A percentile compares a stretch with the other conserved stretches of the same genome.
Conservation (phyloP, 2,329 filamentous ascomycete species). For the Diaporthe aspalathi region DNA sequence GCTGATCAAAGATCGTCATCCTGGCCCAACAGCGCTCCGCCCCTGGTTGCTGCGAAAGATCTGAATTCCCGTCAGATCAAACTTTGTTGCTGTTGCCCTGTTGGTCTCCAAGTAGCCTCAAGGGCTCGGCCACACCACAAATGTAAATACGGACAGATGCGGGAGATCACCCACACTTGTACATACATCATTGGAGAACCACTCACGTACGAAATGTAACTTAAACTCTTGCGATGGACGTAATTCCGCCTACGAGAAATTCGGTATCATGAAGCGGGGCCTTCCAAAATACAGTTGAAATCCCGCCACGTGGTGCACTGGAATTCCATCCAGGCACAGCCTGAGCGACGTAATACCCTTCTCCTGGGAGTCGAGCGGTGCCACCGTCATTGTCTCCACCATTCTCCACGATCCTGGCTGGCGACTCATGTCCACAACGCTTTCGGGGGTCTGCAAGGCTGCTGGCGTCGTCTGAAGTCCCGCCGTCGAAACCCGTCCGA, state of each 20-base stretch:
- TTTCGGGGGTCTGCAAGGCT: conserved; percentile 13
- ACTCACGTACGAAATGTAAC: too few species aligned
- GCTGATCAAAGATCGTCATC: conserved; percentile 25
- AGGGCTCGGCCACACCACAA: neutral
- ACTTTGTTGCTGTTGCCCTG: neutral
- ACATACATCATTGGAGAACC: neutral
- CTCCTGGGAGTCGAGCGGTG: conserved; percentile 16
- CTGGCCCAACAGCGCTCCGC: conserved; percentile 8
- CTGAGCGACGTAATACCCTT: neutral
- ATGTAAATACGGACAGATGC: neutral
- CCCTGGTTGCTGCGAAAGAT: conserved; percentile 16
- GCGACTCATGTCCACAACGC: conserved; percentile 21
- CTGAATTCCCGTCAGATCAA: conserved; percentile 1
- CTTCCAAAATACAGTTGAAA: neutral
- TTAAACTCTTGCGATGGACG: neutral
- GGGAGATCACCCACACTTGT: neutral
- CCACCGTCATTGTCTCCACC: conserved; percentile 10
- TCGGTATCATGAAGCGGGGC: neutral
- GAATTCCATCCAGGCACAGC: neutral
- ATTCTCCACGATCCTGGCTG: conserved; percentile 7
- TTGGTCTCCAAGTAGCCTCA: neutral
- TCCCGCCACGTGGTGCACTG: conserved; percentile 13
- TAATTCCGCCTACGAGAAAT: neutral
- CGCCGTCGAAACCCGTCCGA: conserved; percentile 21
- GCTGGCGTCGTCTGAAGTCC: conserved; percentile 3